These are phyloP conservation scores for Porodaedalea pini DNA, from an alignment of 1,284 basidiomycete species.

Conservation along the genomic window DNA sequence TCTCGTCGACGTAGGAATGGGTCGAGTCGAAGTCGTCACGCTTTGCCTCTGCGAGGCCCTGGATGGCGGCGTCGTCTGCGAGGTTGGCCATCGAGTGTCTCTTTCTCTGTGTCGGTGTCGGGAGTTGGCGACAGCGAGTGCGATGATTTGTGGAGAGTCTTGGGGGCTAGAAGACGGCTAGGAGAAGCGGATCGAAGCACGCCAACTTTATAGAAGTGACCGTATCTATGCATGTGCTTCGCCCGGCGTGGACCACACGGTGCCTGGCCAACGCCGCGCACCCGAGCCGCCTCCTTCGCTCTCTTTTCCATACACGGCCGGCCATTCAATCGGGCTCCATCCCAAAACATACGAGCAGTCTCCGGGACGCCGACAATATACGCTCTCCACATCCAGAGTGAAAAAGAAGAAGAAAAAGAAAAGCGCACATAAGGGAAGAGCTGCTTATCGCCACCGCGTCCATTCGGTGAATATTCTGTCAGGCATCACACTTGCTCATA, in stretches of 20 bases:
- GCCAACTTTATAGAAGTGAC: background rate
- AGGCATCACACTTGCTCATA: no score
- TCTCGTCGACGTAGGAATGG: slow-evolving; percentile 23
- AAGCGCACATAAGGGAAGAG: no score
- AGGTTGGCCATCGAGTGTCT: slow-evolving; percentile 31
- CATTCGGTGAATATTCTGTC: no score
- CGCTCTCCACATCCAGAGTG: background rate
- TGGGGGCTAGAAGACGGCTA: background rate
- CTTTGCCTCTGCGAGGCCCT: slow-evolving; percentile 30
- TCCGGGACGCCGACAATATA: background rate
- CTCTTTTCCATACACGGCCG: background rate
- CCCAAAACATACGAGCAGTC: no score
- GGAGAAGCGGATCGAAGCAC: background rate
- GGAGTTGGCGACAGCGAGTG: slow-evolving; percentile 27
- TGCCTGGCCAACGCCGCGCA: background rate
- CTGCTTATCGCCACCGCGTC: no score
- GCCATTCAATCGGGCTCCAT: background rate
- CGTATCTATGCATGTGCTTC: background rate
- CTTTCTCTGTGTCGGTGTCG: background rate
- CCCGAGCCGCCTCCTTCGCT: background rate
- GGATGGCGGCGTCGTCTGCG: slow-evolving; percentile 31
- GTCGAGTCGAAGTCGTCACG: slow-evolving; percentile 22
- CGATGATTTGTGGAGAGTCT: slow-evolving; percentile 27
- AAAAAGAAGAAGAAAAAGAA: background rate
- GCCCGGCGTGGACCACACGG: background rate